Conservation (phyloP, 2,329 filamentous ascomycete species). For the Incumbomyces delicatus region DNA sequence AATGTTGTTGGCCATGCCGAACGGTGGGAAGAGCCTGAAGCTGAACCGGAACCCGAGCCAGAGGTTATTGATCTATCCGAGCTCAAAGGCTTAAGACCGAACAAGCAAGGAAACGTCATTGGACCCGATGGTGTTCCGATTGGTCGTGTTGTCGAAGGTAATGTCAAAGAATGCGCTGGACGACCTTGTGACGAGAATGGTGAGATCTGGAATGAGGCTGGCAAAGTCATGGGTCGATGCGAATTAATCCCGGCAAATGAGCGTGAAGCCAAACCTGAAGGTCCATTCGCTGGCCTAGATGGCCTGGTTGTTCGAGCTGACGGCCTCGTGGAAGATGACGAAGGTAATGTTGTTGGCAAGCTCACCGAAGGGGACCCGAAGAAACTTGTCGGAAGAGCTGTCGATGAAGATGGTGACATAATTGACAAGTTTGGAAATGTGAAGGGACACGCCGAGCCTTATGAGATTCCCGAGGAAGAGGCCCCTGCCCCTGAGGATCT, state of each 20-base stretch:
- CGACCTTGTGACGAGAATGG: conserved; percentile 47
- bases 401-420: conserved; percentile 76
- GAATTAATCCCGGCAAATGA: conserved; percentile 50
- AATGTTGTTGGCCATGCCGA: conserved; percentile 52
- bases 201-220: conserved; percentile 46
- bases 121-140: conserved; percentile 44
- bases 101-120: conserved; percentile 51
- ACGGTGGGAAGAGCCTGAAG: conserved; percentile 42
- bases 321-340: conserved; percentile 58
- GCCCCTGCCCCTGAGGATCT: conserved; percentile 39
- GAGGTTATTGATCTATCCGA: conserved; percentile 43
- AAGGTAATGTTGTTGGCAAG: conserved; percentile 67
- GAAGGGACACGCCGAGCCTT: conserved; percentile 50
- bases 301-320: conserved; percentile 48
- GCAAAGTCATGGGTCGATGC: conserved; percentile 47
- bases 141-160: conserved; percentile 47
- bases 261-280: conserved; percentile 45
- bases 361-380: conserved; percentile 63
- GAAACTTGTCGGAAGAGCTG: conserved; percentile 59
- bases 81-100: conserved; percentile 44
- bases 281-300: conserved; percentile 49
- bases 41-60: conserved; percentile 32
- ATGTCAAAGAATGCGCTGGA: conserved; percentile 46
- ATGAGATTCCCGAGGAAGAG: conserved; percentile 39
- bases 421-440: conserved; percentile 63